These are phyloP conservation scores for Aspergillus glaucus DNA, from an alignment of 2,329 filamentous ascomycete genomes.

Conservation along the genomic window DNA sequence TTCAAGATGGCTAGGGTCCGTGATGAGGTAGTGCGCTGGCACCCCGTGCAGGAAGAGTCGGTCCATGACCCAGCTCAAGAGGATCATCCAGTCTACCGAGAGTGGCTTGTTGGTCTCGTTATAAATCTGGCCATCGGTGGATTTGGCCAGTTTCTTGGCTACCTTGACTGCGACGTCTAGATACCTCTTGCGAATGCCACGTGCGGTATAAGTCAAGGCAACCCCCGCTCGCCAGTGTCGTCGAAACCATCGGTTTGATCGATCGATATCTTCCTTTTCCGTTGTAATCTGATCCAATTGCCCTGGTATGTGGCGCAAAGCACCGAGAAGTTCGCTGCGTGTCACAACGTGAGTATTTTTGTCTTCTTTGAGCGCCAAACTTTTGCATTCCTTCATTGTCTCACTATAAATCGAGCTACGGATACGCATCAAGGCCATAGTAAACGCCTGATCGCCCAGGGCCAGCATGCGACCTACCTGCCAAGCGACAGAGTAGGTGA, in stretches of 20 bases:
- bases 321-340: too few species aligned
- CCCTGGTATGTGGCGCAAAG: too few species aligned
- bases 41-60: conserved; percentile 31
- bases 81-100: conserved; percentile 32
- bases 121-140: conserved; percentile 12
- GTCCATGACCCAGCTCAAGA: conserved; percentile 35
- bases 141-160: background rate
- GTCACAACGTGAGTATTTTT: too few species aligned
- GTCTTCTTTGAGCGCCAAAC: background rate
- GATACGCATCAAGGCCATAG: conserved; percentile 20
- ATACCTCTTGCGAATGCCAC: background rate
- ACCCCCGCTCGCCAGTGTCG: too few species aligned
- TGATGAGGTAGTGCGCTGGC: conserved; percentile 38
- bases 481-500: conserved; percentile 43
- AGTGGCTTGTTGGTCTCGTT: conserved; percentile 27
- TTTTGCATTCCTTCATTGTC: background rate
- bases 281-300: too few species aligned
- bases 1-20: conserved; percentile 31
- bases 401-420: conserved; percentile 13
- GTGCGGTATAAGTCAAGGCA: background rate
- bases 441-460: conserved; percentile 29
- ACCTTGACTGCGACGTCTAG: background rate
- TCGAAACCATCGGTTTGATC: too few species aligned
- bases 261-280: too few species aligned
- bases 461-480: conserved; percentile 38